phyloP scores from a whole-genome alignment of 148 eudicot genomes.

The Vaccinium vitisidaea region DNA sequence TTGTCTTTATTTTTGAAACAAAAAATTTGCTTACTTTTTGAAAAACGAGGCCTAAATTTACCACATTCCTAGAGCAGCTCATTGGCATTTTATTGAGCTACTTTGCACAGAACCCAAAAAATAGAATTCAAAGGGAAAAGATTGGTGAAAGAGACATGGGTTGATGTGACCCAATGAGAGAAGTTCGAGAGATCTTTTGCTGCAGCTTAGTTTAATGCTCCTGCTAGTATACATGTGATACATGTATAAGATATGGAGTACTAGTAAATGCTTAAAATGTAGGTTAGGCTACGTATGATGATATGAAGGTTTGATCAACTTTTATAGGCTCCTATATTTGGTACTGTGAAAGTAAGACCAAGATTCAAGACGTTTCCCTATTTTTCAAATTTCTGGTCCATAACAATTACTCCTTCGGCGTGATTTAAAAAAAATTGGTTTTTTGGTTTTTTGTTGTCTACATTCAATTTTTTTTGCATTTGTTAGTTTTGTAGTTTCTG shows the following conservation, averaged over 20 bases:
- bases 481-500: too few species aligned
- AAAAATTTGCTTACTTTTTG: too few species aligned
- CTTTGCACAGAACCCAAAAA: slow-evolving; percentile 4
- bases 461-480: too few species aligned
- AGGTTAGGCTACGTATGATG: slow-evolving; percentile 13
- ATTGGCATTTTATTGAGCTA: background rate
- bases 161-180: slow-evolving; percentile 16
- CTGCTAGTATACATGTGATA: slow-evolving; percentile 29
- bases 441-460: too few species aligned
- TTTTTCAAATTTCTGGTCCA: background rate
- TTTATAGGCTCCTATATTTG: slow-evolving; percentile 21
- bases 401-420: background rate
- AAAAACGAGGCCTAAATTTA: too few species aligned
- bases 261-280: background rate
- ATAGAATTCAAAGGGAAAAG: background rate
- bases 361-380: background rate
- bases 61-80: too few species aligned
- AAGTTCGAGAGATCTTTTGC: background rate
- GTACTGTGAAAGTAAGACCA: slow-evolving; percentile 17
- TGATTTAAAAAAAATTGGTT: too few species aligned
- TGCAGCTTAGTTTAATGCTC: slow-evolving; percentile 19
- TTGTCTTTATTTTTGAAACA: too few species aligned
- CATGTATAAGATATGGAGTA: too few species aligned
- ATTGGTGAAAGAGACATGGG: slow-evolving; percentile 8
- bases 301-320: slow-evolving; percentile 16